Percentiles rank a stretch among this genome's conserved stretches.
Evolutionary conservation across 169 alveolate genomes (phyloP).

Genomic region (Prorocentrum cordatum): DNA sequence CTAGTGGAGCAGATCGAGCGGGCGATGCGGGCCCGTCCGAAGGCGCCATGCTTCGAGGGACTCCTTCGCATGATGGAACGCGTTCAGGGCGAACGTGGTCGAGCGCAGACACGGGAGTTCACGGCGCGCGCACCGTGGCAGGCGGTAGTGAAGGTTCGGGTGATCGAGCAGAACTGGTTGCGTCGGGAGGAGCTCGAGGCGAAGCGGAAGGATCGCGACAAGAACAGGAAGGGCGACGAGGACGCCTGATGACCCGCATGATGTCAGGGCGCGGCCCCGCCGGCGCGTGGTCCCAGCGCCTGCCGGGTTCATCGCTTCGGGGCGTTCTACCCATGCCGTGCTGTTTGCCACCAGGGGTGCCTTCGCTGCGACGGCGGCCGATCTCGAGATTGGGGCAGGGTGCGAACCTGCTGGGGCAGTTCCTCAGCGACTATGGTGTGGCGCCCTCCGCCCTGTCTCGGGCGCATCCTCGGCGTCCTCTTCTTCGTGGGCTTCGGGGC

Average conservation of each 20-base stretch:
- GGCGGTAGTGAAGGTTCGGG: neutral
- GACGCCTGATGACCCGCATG: neutral
- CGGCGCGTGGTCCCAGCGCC: too few relatives aligned
- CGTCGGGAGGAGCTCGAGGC: neutral
- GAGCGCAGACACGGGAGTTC: neutral
- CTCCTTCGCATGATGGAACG: neutral
- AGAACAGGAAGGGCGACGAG: neutral
- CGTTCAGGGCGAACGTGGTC: neutral
- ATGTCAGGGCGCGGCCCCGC: too few relatives aligned
- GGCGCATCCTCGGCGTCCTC: too few relatives aligned
- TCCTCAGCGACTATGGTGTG: too few relatives aligned
- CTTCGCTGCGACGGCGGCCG: neutral
- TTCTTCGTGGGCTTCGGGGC: neutral
- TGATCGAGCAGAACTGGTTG: neutral
- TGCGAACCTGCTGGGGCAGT: too few relatives aligned
- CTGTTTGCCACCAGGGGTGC: neutral
- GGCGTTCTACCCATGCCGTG: neutral
- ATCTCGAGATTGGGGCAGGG: too few relatives aligned
- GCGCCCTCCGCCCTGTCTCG: too few relatives aligned
- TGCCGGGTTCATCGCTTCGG: neutral
- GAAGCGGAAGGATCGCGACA: neutral
- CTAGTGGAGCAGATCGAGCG: neutral
- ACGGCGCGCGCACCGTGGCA: neutral
- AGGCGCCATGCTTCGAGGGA: neutral
- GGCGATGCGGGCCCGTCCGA: neutral